Conservation (phyloP, 2,329 filamentous ascomycete species). For the Trichophyton equinum region DNA sequence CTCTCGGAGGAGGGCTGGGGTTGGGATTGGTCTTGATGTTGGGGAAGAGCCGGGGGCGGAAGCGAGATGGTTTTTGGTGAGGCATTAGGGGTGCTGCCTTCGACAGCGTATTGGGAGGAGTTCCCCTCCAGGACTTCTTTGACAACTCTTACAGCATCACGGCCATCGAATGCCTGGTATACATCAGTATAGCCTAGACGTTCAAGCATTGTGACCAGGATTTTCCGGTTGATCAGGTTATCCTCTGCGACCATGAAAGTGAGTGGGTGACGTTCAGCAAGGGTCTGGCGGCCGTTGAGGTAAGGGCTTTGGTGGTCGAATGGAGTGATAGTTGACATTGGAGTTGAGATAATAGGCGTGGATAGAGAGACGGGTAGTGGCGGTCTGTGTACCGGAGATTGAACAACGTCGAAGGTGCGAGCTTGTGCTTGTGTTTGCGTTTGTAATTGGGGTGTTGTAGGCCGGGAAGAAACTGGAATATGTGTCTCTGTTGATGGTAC, state of each 20-base stretch:
- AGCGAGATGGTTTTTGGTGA: conserved; percentile 1
- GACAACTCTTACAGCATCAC: conserved; percentile 54
- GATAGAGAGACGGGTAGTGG: not conserved
- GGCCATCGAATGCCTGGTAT: conserved; percentile 54
- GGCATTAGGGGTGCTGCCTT: not conserved
- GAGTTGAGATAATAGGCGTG: not conserved
- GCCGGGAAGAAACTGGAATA: not conserved
- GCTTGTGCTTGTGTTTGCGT: not conserved
- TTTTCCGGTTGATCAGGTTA: conserved; percentile 57
- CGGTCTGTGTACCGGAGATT: not conserved
- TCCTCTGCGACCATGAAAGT: conserved; percentile 61
- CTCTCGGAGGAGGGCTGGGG: not conserved
- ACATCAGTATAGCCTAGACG: conserved; percentile 55
- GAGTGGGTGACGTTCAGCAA: conserved; percentile 49
- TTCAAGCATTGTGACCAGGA: conserved; percentile 53
- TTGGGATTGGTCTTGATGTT: not conserved
- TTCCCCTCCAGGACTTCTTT: conserved; percentile 27
- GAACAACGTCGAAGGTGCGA: conserved; percentile 28
- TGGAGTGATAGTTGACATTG: not conserved
- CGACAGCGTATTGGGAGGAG: not conserved
- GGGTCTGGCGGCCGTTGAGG: conserved; percentile 26
- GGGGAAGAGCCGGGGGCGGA: not conserved
- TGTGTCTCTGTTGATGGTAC: not conserved
- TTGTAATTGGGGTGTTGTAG: not conserved
- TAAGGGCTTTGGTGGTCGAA: not conserved